Evolutionary conservation across 139 green algal genomes (phyloP).

Genomic region (Coelastrella sp.): DNA sequence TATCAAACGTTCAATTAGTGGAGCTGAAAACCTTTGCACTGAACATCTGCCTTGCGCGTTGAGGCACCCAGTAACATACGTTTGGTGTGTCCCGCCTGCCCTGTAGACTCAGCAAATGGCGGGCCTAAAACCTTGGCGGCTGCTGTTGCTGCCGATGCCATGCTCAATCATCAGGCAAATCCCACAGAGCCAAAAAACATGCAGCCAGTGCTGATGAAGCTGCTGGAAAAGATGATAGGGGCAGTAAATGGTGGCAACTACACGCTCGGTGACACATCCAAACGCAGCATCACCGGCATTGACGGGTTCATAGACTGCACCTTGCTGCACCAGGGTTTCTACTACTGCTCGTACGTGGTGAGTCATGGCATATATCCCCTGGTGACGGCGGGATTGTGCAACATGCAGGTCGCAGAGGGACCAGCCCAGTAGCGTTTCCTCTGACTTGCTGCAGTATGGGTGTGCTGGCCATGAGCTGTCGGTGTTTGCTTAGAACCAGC

Average conservation of each 20-base stretch:
- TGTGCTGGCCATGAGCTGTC: not conserved
- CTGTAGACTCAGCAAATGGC: not conserved
- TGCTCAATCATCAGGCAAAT: not conserved
- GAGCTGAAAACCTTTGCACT: not conserved
- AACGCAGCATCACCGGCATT: not conserved
- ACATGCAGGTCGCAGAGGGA: not conserved
- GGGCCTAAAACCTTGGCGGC: not conserved
- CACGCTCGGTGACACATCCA: not conserved
- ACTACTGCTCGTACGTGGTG: not conserved
- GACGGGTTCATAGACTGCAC: not conserved
- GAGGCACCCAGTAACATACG: not conserved
- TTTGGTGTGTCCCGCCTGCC: not conserved
- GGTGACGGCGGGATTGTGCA: not conserved
- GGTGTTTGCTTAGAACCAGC: not conserved
- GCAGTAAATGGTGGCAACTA: not conserved
- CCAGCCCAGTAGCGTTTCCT: not conserved
- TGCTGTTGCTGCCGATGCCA: not conserved
- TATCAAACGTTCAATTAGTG: not conserved
- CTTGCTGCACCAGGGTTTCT: not conserved
- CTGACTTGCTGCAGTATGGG: not conserved
- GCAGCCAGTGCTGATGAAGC: not conserved
- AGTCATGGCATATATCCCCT: not conserved
- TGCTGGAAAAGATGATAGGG: not conserved
- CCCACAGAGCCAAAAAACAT: not conserved
- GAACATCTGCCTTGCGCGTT: not conserved